A percentile compares a stretch with the other conserved stretches of the same genome.
Conservation (phyloP, 345 rosid genomes). For the Dipteronia dyeriana region DNA sequence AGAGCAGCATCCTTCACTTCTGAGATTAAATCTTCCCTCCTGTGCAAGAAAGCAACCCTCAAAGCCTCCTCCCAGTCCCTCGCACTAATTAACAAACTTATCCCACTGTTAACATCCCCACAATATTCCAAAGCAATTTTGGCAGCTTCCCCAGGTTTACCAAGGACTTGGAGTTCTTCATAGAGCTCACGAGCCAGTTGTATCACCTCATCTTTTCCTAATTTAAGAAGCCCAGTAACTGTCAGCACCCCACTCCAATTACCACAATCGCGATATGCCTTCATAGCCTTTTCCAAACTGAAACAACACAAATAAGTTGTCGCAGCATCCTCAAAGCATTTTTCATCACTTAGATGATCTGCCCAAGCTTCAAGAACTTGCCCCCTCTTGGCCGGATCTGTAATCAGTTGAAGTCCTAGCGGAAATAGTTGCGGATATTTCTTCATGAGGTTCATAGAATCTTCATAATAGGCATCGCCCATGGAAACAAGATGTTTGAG, state of each 20-base stretch:
- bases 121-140: constrained; percentile 89
- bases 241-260: constrained; percentile 90
- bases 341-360: constrained; percentile 72
- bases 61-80: constrained; percentile 98
- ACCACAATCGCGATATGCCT: constrained; percentile 83
- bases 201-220: constrained; percentile 64
- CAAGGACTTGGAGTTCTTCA: constrained; percentile 94
- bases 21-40: constrained; percentile 54
- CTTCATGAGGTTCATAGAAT: constrained; percentile 75
- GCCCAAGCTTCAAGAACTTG: constrained; percentile 92
- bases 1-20: constrained; percentile 68
- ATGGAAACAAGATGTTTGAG: constrained; percentile 80
- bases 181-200: constrained; percentile 80
- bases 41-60: constrained; percentile 75
- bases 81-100: constrained; percentile 67
- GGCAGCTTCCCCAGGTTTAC: constrained; percentile 94
- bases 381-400: constrained; percentile 58
- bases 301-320: constrained; percentile 74
- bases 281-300: constrained; percentile 78
- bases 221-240: constrained; percentile 79
- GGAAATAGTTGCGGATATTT: constrained; percentile 84
- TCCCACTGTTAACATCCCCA: constrained; percentile 64
- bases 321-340: constrained; percentile 89
- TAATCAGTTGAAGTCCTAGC: constrained; percentile 66
- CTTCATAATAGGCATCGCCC: constrained; percentile 68